These are phyloP conservation scores for Penicillium italicum DNA, from an alignment of 2,329 filamentous ascomycete genomes.

Conservation along the genomic window DNA sequence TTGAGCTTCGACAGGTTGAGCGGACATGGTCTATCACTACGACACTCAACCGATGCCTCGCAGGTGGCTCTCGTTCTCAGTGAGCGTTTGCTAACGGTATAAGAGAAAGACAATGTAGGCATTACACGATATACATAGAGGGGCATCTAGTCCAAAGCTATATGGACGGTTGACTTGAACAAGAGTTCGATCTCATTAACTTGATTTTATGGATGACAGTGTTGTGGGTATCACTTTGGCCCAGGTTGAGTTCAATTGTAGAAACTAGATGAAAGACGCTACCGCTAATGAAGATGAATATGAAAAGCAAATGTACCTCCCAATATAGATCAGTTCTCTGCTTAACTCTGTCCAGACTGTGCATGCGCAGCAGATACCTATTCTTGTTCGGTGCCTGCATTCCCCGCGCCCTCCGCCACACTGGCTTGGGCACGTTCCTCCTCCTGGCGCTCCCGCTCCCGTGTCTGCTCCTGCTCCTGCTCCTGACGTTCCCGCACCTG, in stretches of 20 bases:
- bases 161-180: background rate
- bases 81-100: background rate
- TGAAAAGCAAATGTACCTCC: background rate
- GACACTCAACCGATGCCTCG: background rate
- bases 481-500: conserved; percentile 4
- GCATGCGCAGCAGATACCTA: background rate
- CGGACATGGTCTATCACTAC: background rate
- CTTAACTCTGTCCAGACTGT: background rate
- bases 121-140: too few species aligned
- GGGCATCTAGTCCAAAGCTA: background rate
- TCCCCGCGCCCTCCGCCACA: background rate
- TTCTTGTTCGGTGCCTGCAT: background rate
- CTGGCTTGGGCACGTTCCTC: background rate
- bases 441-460: background rate
- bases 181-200: background rate
- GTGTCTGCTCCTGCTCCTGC: background rate
- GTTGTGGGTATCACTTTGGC: background rate
- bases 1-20: background rate
- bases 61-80: background rate
- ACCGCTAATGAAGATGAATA: background rate
- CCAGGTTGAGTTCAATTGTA: background rate
- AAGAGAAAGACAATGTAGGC: too few species aligned
- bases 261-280: background rate
- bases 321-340: background rate
- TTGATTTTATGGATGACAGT: background rate